These are phyloP conservation scores for Eucalyptus regnans DNA, from an alignment of 345 rosid species.

Conservation along the genomic window DNA sequence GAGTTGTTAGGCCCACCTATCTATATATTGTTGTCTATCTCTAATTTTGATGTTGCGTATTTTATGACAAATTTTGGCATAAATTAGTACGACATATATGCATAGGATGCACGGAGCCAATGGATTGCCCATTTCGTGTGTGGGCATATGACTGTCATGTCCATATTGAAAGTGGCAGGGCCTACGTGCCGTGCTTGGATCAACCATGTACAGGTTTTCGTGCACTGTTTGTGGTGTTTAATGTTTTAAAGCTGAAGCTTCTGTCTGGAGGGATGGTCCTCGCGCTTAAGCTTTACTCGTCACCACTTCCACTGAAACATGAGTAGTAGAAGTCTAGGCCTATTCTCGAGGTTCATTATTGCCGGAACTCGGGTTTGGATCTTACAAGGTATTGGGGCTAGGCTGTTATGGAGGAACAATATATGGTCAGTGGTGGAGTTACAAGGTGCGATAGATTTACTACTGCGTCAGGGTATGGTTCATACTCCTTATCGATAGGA, in stretches of 20 bases:
- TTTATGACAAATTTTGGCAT: neutral
- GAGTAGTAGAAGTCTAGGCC: neutral
- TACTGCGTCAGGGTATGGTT: fast-evolving
- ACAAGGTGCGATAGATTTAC: neutral
- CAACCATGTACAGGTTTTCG: neutral
- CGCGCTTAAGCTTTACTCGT: neutral
- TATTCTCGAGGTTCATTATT: neutral
- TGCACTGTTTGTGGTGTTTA: neutral
- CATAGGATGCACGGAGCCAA: neutral
- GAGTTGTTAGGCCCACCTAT: neutral
- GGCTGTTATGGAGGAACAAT: neutral
- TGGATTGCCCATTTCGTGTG: neutral
- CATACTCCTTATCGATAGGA: fast-evolving
- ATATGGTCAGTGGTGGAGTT: neutral
- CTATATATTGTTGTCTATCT: neutral
- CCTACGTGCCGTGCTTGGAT: neutral
- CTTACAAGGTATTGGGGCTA: neutral
- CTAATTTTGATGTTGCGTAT: neutral
- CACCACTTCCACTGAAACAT: neutral
- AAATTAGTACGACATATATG: neutral
- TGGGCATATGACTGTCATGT: neutral
- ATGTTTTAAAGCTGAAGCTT: neutral
- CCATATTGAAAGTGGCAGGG: neutral
- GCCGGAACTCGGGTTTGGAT: neutral
- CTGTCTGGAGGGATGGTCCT: neutral